Base-by-base conservation (phyloP, 2,329 filamentous ascomycete species). In the Paecilomyces fulvus region DNA sequence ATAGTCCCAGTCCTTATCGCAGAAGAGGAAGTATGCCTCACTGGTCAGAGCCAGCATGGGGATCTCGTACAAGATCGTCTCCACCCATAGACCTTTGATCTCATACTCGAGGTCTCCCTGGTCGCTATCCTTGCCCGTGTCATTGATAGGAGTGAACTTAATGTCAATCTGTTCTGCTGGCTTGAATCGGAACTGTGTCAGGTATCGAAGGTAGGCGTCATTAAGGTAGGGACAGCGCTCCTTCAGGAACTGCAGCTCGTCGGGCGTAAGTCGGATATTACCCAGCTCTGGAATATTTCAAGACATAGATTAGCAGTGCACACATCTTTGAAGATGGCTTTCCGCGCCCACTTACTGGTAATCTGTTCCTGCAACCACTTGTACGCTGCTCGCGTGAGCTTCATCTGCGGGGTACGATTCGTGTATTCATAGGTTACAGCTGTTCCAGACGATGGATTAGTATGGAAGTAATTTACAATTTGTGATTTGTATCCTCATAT, bases 41-140 rank as follows among this genome's bases (percentile, higher is more conserved):
- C 91, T 96, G 1, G 92, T 90, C 61, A 99, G 75, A 2, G 95
- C 91, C 20, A 99, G 81, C 21, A 99, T 81, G 0, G 94, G 94
- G 57, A 99, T 96, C 75, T 99, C 94, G 75, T 99, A 99, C 23
- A 99, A 83, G 57, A 99, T 99, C 0, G 94, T 97, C 63, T 96
- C 91, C 8, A 90, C 83, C 94, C 94, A 99, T 55, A 85, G 79
- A 9, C 94, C 94, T 64, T 85, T 85, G 60, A 95, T 87, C 46
- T 84, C 77, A 61, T 97, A 85, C 63, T 87, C 78, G 52, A 96
- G 76, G 58, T 92, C 87, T 49, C 94, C 94, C 49, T 87, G 65
- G 57, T 87, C 84, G 2, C 83, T 77, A 52, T 87, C 84, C 46
- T 79, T 78, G 21, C 83, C 84, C 0, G 83, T 85, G 63, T 89